A percentile compares a stretch with the other conserved stretches of the same genome.
Evolutionary conservation across 345 rosid species (phyloP).

Genomic region (Hibiscus tridactylites): DNA sequence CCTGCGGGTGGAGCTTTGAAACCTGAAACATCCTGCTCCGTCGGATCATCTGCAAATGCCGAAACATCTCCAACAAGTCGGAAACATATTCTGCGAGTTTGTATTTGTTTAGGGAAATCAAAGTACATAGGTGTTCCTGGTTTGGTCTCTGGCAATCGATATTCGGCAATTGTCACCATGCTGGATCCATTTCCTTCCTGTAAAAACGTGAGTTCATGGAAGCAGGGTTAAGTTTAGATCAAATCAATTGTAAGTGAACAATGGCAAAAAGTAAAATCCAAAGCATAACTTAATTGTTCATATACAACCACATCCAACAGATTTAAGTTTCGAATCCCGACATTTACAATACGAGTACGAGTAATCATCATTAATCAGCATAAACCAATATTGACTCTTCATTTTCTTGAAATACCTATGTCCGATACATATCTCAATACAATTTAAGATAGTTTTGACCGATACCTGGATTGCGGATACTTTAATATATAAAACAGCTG

Average conservation of each 20-base stretch:
- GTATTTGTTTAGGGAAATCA: constrained; percentile 63
- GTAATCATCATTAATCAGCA: background rate
- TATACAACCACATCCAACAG: no score
- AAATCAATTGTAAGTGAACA: no score
- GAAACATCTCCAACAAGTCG: constrained; percentile 73
- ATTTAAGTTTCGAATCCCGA: no score
- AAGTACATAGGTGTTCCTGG: constrained; percentile 78
- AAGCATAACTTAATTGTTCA: no score
- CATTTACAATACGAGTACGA: background rate
- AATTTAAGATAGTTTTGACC: constrained; percentile 6
- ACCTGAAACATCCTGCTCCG: constrained; percentile 54
- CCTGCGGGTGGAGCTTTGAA: constrained; percentile 38
- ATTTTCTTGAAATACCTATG: background rate
- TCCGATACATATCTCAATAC: background rate
- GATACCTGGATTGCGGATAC: constrained; percentile 81
- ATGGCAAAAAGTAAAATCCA: no score
- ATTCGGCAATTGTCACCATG: constrained; percentile 73
- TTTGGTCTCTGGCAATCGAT: constrained; percentile 68
- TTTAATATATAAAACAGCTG: constrained; percentile 68
- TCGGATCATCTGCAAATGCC: constrained; percentile 63
- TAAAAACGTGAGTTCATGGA: background rate
- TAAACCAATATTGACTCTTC: background rate
- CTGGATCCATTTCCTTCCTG: constrained; percentile 46
- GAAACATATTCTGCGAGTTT: constrained; percentile 49
- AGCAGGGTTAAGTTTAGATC: background rate